Evolutionary conservation across 2,329 filamentous ascomycete species (phyloP).

Genomic region (Emericellopsis atlantica): DNA sequence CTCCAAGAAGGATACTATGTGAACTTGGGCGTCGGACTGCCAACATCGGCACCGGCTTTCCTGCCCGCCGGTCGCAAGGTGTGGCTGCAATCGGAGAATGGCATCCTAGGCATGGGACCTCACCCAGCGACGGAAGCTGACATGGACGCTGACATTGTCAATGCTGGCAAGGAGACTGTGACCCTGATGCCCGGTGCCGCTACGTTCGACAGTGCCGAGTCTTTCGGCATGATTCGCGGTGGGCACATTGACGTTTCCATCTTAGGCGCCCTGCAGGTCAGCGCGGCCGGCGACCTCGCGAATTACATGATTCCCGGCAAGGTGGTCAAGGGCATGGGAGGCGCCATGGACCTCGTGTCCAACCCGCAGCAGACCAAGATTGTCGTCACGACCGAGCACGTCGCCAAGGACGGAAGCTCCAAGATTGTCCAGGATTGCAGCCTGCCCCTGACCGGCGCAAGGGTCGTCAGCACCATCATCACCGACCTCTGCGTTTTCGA

Average conservation of each 20-base stretch:
- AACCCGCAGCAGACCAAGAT: constrained; percentile 62
- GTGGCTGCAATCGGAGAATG: constrained; percentile 80
- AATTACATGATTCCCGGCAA: constrained; percentile 90
- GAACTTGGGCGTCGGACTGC: constrained; percentile 75
- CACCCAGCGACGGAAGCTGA: constrained; percentile 57
- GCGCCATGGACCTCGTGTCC: constrained; percentile 61
- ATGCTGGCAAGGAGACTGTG: constrained; percentile 79
- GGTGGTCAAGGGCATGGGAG: constrained; percentile 79
- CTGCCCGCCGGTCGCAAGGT: constrained; percentile 58
- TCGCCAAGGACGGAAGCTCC: constrained; percentile 54
- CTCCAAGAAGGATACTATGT: constrained; percentile 71
- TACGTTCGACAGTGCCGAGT: constrained; percentile 69
- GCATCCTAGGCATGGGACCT: constrained; percentile 70
- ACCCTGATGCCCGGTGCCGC: constrained; percentile 66
- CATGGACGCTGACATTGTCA: constrained; percentile 70
- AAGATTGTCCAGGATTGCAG: constrained; percentile 55
- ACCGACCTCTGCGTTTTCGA: constrained; percentile 65
- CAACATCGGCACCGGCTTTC: constrained; percentile 71
- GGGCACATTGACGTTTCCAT: constrained; percentile 78
- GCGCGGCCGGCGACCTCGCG: constrained; percentile 64
- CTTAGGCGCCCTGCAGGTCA: constrained; percentile 71
- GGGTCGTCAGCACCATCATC: constrained; percentile 57
- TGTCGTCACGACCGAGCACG: constrained; percentile 58
- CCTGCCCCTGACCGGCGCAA: constrained; percentile 52
- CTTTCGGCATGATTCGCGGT: constrained; percentile 77